Base-by-base conservation (phyloP, 192 early-diverging fungal species). In the Coemansia sp. region DNA sequence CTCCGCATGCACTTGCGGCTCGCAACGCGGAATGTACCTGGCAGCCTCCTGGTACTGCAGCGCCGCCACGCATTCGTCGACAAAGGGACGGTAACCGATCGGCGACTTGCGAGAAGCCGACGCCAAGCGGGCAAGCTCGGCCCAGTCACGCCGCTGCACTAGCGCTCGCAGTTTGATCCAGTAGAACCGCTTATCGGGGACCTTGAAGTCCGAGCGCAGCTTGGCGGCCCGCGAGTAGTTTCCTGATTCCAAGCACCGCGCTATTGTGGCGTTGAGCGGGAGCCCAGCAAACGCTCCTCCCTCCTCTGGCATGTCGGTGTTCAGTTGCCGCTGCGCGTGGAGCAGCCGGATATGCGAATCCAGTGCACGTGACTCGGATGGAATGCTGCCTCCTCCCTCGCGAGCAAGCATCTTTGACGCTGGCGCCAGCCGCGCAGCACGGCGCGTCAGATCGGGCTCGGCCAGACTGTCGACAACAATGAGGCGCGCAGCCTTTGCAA, bases 131-230 rank as follows among this genome's bases (percentile, higher is more conserved):
- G 95, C 93, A 55, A 98, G 79, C 34, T 91, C 90, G 5, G 90
- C 88, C 93, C 92, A 99, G 62, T 96, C 91, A 15, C 90, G 76
- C 9, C 87, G 82, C 65, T 86, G 76, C 0, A 96, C 92, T 8
- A 99, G 75, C 0, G 92, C 91, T 7, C 86, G 89, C 13, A 96
- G 66, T 61, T 92, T 94, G 43, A 99, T 85, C 94, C 94, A 95
- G 88, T 89, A 93, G 70, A 91, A 97, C 41, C 92, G 52, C 48
- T 75, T 89, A 36, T 97, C 95, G 0, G 95, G 88, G 11, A 98
- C 85, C 66, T 90, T 90, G 69, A 96, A 92, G 17, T 98, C 96
- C 1, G 71, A 83, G 32, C 87, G 87, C 2, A 98, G 59, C 70
- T 95, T 96, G 34, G 75, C 63, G 1, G 95, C 97, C 43, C 87